A percentile compares a stretch with the other conserved stretches of the same genome.
Conservation (phyloP, 768 basidiomycete genomes). For the Trametes villosa region DNA sequence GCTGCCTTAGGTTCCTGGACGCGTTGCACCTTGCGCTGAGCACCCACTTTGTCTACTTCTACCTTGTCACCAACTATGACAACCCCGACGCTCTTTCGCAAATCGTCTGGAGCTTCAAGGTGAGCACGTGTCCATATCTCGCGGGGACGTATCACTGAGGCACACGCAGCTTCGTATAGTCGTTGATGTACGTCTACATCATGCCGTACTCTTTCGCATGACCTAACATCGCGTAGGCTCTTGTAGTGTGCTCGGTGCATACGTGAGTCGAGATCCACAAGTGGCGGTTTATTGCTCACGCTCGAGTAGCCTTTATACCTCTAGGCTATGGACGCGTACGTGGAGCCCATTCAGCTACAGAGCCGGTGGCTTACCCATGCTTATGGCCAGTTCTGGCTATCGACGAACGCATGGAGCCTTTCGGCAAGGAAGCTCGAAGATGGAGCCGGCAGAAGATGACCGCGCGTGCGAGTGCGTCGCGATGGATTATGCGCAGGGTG, state of each 20-base stretch:
- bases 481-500: conserved; percentile 13
- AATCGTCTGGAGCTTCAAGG: conserved; percentile 29
- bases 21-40: conserved; percentile 23
- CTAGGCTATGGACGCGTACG: conserved; percentile 26
- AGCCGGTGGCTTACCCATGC: neutral
- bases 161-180: conserved; percentile 20
- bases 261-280: conserved; percentile 14
- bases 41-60: conserved; percentile 27
- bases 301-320: conserved; percentile 21
- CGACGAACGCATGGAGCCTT: conserved; percentile 14
- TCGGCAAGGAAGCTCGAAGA: conserved; percentile 17
- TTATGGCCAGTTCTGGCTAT: conserved; percentile 9
- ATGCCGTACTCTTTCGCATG: neutral
- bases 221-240: neutral
- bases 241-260: conserved; percentile 26
- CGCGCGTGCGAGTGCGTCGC: conserved; percentile 8
- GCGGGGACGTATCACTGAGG: neutral
- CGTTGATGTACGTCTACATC: conserved; percentile 19
- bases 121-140: neutral
- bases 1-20: conserved; percentile 23
- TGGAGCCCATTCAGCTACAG: neutral
- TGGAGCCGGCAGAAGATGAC: conserved; percentile 19
- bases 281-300: neutral
- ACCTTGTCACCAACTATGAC: conserved; percentile 24
- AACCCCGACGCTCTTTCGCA: conserved; percentile 20